phyloP scores from a whole-genome alignment of 2,329 filamentous ascomycete genomes.

The Arthrobotrys iridis region DNA sequence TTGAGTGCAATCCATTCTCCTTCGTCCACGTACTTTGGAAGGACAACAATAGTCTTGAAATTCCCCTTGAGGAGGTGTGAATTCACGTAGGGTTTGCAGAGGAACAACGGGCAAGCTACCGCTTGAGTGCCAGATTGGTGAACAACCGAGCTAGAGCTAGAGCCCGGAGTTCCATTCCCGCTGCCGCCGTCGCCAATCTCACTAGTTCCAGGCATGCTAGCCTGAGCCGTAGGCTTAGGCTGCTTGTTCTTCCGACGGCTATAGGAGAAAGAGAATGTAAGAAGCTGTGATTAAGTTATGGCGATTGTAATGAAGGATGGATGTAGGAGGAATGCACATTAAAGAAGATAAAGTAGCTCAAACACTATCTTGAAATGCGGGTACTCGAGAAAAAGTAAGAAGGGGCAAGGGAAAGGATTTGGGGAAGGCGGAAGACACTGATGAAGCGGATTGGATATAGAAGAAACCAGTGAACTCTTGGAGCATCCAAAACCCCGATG shows the following conservation, averaged over 20 bases:
- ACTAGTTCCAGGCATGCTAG: constrained; percentile 47
- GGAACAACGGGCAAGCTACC: constrained; percentile 66
- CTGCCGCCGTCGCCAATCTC: constrained; percentile 24
- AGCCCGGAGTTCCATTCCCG: constrained; percentile 61
- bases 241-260: constrained; percentile 49
- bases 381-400: neutral
- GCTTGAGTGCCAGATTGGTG: constrained; percentile 61
- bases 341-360: neutral
- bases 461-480: neutral
- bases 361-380: neutral
- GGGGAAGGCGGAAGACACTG: neutral
- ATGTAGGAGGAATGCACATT: neutral
- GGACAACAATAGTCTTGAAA: constrained; percentile 93
- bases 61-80: constrained; percentile 77
- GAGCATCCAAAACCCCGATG: neutral
- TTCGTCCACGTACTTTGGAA: constrained; percentile 90
- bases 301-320: neutral
- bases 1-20: constrained; percentile 97
- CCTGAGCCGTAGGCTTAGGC: constrained; percentile 42
- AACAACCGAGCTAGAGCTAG: constrained; percentile 66
- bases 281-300: neutral
- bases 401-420: neutral
- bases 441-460: neutral
- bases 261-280: constrained; percentile 16
- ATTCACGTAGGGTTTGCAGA: constrained; percentile 61